Conservation (phyloP, 768 basidiomycete species). For the Suillus weaverae region DNA sequence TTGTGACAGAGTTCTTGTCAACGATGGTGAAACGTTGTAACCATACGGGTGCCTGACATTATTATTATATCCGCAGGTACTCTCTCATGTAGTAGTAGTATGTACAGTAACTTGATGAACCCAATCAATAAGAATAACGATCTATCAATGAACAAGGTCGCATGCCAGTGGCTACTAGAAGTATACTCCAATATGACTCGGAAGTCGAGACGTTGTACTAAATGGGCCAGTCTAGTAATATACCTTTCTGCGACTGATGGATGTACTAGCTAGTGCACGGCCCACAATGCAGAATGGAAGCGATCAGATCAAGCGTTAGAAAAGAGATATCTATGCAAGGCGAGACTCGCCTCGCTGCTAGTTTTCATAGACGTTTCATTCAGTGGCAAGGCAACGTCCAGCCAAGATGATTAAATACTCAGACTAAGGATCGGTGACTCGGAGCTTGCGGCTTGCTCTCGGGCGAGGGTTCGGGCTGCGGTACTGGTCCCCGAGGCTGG, state of each 20-base stretch:
- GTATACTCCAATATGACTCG: background rate
- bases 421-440: background rate
- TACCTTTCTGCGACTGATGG: background rate
- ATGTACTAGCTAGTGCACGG: background rate
- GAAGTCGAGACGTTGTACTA: too few relatives aligned
- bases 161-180: background rate
- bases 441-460: background rate
- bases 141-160: background rate
- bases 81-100: background rate
- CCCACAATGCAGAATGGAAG: background rate
- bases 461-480: background rate
- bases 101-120: background rate
- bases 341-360: background rate
- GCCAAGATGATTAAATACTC: background rate
- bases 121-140: background rate
- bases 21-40: constrained; percentile 5
- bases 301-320: background rate
- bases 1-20: background rate
- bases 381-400: background rate
- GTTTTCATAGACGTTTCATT: background rate
- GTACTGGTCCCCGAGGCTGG: background rate
- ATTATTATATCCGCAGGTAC: background rate
- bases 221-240: background rate
- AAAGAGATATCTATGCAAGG: background rate
- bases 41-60: background rate